Base-by-base conservation (phyloP, 2,329 filamentous ascomycete species). In the Beauveria medogensis region DNA sequence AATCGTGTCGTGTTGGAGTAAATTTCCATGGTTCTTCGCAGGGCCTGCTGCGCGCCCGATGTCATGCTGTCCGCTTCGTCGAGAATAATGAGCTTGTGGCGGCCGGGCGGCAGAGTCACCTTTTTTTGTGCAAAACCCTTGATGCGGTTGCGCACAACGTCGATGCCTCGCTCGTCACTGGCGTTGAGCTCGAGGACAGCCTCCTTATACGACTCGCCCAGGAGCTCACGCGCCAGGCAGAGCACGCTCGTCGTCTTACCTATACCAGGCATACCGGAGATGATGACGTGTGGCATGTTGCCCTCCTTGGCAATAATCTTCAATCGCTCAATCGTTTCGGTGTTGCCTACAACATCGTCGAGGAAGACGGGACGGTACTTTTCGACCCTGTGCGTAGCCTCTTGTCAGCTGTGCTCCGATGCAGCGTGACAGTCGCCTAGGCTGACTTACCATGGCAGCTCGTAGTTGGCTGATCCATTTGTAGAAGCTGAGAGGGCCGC, bases 1-100 rank as follows among this genome's bases (percentile, higher is more conserved):
- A 99, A 99, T 62, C 94, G 85, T 2, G 94, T 99, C 2, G 94
- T 99, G 64, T 92, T 88, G 47, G 91, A 95, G 78, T 97, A 97
- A 56, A 97, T 99, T 74, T 99, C 94, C 94, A 99, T 99, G 0
- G 94, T 99, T 64, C 94, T 83, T 67, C 94, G 85, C 41, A 99
- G 82, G 22, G 94, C 94, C 76, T 97, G 94, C 73, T 99, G 94
- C 2, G 94, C 94, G 58, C 94, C 94, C 26, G 90, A 90, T 1
- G 94, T 99, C 94, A 99, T 99, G 73, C 88, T 92, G 80, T 99
- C 94, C 62, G 94, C 94, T 78, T 99, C 94, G 74, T 99, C 94
- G 61, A 99, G 86, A 66, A 99, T 97, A 55, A 99, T 91, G 55
- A 99, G 80, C 79, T 99, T 99, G 74, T 99, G 94, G 59, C 92